These are phyloP conservation scores for Phylloporus arenicola DNA, from an alignment of 768 basidiomycete genomes.

Conservation along the genomic window DNA sequence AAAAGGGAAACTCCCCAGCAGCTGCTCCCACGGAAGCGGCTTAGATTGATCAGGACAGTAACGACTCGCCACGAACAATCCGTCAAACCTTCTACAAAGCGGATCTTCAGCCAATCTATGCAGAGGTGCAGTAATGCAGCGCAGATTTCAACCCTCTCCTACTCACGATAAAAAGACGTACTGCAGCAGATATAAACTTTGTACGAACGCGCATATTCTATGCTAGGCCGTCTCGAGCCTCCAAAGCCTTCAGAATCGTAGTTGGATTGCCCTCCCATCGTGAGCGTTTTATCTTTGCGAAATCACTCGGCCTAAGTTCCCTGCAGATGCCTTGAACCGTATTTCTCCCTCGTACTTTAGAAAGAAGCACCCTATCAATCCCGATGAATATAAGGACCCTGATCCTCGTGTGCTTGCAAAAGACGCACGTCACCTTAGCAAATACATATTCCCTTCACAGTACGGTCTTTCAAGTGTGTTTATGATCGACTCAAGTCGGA, in stretches of 20 bases:
- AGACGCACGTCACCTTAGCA: conserved; percentile 60
- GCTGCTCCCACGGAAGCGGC: conserved; percentile 26
- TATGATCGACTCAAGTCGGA: conserved; percentile 14
- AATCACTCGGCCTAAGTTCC: background rate
- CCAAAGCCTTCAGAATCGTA: conserved; percentile 43
- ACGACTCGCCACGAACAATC: conserved; percentile 2
- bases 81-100: conserved; percentile 5
- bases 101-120: conserved; percentile 6
- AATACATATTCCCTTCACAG: conserved; percentile 83
- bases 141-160: background rate
- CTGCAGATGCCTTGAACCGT: conserved; percentile 62
- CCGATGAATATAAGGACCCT: conserved; percentile 35
- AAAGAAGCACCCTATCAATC: conserved; percentile 25
- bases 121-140: conserved; percentile 15
- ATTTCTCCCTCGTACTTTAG: conserved; percentile 42
- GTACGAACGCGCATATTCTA: conserved; percentile 63
- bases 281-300: conserved; percentile 30
- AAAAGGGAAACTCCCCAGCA: conserved; percentile 16
- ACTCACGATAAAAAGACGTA: conserved; percentile 29
- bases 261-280: conserved; percentile 68
- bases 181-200: conserved; percentile 49
- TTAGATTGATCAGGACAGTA: conserved; percentile 8
- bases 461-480: conserved; percentile 66
- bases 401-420: conserved; percentile 44
- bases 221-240: conserved; percentile 49